Base-by-base conservation (phyloP, 805 yeast species). In the Wickerhamiella siamensis region DNA sequence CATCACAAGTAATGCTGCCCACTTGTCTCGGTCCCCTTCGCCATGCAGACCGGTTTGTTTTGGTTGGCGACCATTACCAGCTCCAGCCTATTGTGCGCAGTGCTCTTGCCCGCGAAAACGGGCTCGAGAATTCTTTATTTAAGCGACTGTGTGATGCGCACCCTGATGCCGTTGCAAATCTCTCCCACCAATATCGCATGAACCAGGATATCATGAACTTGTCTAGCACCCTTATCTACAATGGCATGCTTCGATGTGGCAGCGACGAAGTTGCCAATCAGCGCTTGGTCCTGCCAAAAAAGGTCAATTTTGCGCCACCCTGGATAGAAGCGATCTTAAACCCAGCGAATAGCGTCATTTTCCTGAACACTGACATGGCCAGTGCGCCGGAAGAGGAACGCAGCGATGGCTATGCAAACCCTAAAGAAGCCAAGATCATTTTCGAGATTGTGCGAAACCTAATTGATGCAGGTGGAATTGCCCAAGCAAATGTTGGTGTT, bases 51-150 rank as follows among this genome's bases (percentile, higher is more conserved):
- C 81, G 72, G 58, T 91, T 88, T 56, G 70, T 91, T 1, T 67
- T 91, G 46, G 96, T 91, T n/a, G 99, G 99, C 8, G 99, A 91
- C 57, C 97, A 91, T 58, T 75, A 72, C 49, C 99, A 91, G 58
- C 65, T 91, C 20, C 93, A 96, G 2, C 98, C 99, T 1, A 64
- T 91, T 39, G 86, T 91, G 1, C 68, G 72, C 20, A 75, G 75
- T 51, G 71, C 77, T 0, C 71, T 69, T 16, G 95, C 96, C 0
- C 68, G 68, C 41, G 50, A 51, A 10, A 75, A 71, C 0, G 87
- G 86, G 0, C 61, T 91, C 8, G 81, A 81, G 31, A 69, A 69
- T 31, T 84, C 95, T 1, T 62, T 93, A 42, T 91, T 91, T 63
- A 77, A 75, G 55, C 63, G 70, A 2, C 66, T 91, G 33, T 77